phyloP scores from a whole-genome alignment of 805 yeast genomes.

The Zygosaccharomyces siamensis region DNA sequence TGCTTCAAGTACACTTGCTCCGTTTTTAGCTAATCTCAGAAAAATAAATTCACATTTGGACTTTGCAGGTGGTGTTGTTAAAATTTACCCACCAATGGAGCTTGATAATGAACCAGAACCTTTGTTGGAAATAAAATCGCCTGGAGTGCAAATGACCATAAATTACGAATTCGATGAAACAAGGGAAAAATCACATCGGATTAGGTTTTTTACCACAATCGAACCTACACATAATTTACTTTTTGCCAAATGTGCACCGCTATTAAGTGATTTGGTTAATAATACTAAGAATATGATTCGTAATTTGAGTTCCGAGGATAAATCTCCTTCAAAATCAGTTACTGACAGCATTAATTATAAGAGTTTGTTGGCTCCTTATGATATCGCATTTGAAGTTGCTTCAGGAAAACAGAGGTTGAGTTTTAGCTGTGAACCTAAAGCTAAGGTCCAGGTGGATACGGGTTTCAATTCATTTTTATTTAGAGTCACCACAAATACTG shows the following conservation, averaged over 20 bases:
- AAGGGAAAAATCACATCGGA: conserved; percentile 22
- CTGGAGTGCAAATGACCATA: conserved; percentile 58
- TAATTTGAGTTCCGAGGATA: conserved; percentile 18
- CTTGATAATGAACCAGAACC: conserved; percentile 41
- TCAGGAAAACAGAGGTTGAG: conserved; percentile 71
- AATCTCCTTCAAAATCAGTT: conserved; percentile 5
- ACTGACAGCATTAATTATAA: conserved; percentile 36
- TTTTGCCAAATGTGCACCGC: conserved; percentile 74
- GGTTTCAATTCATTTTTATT: conserved; percentile 65
- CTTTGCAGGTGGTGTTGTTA: conserved; percentile 68
- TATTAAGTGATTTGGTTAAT: conserved; percentile 53
- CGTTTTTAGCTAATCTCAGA: conserved; percentile 25
- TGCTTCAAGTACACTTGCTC: conserved; percentile 14
- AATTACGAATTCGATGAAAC: conserved; percentile 40
- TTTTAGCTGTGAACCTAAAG: conserved; percentile 89
- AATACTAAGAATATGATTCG: conserved; percentile 48
- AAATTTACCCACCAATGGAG: conserved; percentile 37
- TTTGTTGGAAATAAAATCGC: conserved; percentile 63
- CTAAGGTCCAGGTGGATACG: conserved; percentile 83
- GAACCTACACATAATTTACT: conserved; percentile 64
- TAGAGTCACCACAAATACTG: conserved; percentile 48
- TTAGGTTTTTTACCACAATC: conserved; percentile 27
- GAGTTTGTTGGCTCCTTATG: conserved; percentile 48
- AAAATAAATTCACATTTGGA: conserved; percentile 49
- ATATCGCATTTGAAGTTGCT: conserved; percentile 55